Base-by-base conservation (phyloP, 202 grass and related monocot species). In the Digitaria exilis region DNA sequence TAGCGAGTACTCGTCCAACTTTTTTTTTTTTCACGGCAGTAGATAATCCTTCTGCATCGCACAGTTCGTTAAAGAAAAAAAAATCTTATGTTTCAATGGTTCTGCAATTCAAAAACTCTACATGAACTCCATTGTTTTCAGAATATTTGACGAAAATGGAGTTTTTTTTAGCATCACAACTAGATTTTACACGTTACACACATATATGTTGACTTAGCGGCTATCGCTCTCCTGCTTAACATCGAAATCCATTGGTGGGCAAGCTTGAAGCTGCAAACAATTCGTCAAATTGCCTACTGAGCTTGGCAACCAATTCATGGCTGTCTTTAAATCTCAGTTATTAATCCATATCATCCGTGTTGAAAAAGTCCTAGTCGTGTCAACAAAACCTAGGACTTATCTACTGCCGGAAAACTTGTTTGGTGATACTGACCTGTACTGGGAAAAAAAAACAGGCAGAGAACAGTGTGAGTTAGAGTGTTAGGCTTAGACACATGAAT, bases 301-400 rank as follows among this genome's bases (percentile, higher is more conserved):
- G 13, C 56, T 21, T 35, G 69, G 68, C 44, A 83, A 65, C 70
- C 46, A 14, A 52, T 74, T 39, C 9, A 21, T 83, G 44, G 30
- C 31, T n/a, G 54, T 19, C 59, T 30, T 75, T 29, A 24, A 44
- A 22, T 7, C 28, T 55, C 9, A 25, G 11, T 55, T 63, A 26
- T 14, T 7, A 67, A 5, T 22, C 21, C 31, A 11, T n/a, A 25
- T 41, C 3, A 31, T 78, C 19, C 66, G 22, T 44, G 5, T 19
- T 32, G 39, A 45, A 34, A 71, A 71, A 30, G 15, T 28, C 13
- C 16, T 22, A 10, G 9, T 61, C 67, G 16, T 61, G 55, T 16
- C 41, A 46, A n/a, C 17, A 60, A 46, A 70, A 46, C 32, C 26
- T 34, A 35, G 25, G 19, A 82, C 25, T 32, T 70, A 70, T 70